Percentiles rank a stretch among this genome's conserved stretches.
Conservation (phyloP, 805 yeast species). For the Candida nonsorbophila region DNA sequence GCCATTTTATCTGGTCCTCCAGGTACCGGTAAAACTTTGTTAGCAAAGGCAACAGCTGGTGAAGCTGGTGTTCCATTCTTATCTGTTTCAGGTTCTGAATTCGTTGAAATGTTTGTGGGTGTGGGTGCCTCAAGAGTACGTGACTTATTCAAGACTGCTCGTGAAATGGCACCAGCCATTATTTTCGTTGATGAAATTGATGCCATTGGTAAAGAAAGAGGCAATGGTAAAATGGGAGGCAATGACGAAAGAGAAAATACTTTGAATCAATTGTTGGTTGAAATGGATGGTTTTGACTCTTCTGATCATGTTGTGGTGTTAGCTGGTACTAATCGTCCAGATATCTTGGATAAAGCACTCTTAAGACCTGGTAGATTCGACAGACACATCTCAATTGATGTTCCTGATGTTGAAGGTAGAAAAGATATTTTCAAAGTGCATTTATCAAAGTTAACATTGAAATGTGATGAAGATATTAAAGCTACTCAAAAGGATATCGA, state of each 20-base stretch:
- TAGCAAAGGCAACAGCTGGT: constrained; percentile 98
- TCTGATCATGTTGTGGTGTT: constrained; percentile 92
- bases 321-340: constrained; percentile 97
- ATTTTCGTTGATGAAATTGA: constrained; percentile 98
- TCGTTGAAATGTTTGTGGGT: constrained; percentile 98
- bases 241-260: constrained; percentile 98
- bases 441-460: constrained; percentile 57
- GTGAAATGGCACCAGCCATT: constrained; percentile 91
- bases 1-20: constrained; percentile 98
- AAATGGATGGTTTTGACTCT: constrained; percentile 95
- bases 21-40: constrained; percentile 96
- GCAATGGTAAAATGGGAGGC: constrained; percentile 76
- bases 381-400: constrained; percentile 85
- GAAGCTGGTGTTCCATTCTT: constrained; percentile 98
- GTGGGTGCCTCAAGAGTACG: constrained; percentile 98
- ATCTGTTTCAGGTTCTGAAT: constrained; percentile 95
- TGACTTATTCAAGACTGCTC: constrained; percentile 86
- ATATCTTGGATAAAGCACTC: constrained; percentile 86
- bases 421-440: constrained; percentile 90
- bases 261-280: constrained; percentile 89
- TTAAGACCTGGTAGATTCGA: constrained; percentile 98
- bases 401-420: constrained; percentile 93
- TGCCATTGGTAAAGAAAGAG: constrained; percentile 93
- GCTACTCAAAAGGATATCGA: constrained; percentile 19
- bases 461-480: constrained; percentile 29